Evolutionary conservation across 768 basidiomycete genomes (phyloP), one percentile per base, ranked within the genome.

Genomic region (Pulveroboletus ravenelii): DNA sequence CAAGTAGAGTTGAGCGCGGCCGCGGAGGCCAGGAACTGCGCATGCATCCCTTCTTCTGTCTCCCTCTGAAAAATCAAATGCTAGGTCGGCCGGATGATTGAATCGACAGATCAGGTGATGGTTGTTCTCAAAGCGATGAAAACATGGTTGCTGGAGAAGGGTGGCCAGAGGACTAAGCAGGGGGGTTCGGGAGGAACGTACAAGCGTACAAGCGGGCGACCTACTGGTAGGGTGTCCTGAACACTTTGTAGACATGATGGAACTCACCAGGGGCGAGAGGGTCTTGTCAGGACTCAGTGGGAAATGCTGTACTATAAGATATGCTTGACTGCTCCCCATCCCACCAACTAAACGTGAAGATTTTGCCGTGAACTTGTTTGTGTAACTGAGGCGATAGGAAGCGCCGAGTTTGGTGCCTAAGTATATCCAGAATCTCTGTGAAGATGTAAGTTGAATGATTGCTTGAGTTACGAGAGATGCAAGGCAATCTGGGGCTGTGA

Each of bases 121-220:
- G 42, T 79, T 27, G 70, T 81, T 17, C 70, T 85, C 12, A 80
- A 84, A 62, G 80, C 83, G 1, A 85, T 84, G 84, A 85, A 86
- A 65, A 81, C 12, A 58, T 85, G 14, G 62, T 62, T 45, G 76
- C 78, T 0, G 74, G 77, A 0, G 71, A 2, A 77, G 66, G 23
- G 69, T 43, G 14, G 70, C 82, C 0, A 59, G 52, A 30, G 67
- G 67, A 0, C 58, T 79, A 5, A 76, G 73, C 1, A 64, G 61
- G 13, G 76, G 73, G 0, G 57, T 78, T 8, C 59, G 69, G 32
- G 76, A 74, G 47, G 79, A 23, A 23, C 3, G 23, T 23, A 81
- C 0, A 70, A 57, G 65, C 0, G 78, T 84, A 14, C 64, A 67
- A 35, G 71, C 75, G 1, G 80, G 81, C 0, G 75, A 81, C 41